A percentile compares a stretch with the other conserved stretches of the same genome.
Evolutionary conservation across 192 early-diverging fungal genomes (phyloP).

Genomic region (Mortierella antarctica): DNA sequence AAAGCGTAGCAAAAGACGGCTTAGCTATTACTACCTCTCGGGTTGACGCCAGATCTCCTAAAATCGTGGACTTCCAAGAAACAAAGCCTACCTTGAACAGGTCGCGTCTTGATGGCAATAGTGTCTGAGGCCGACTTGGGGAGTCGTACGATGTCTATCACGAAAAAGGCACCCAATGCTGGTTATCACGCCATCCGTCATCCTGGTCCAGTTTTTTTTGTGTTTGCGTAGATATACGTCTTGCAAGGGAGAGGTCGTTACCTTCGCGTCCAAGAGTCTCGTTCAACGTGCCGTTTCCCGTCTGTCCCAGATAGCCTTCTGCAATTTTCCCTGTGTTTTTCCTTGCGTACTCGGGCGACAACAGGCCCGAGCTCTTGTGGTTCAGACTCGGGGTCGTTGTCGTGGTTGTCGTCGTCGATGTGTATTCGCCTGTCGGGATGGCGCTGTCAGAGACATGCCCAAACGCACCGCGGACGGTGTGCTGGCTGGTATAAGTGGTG

Average conservation of each 20-base stretch:
- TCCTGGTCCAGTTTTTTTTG: not conserved
- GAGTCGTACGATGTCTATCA: constrained; percentile 29
- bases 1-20: not conserved
- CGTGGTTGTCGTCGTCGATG: not conserved
- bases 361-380: not conserved
- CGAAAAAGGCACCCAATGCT: not conserved
- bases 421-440: constrained; percentile 9
- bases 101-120: constrained; percentile 48
- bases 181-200: not conserved
- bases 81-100: constrained; percentile 20
- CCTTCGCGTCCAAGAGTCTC: constrained; percentile 48
- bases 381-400: not conserved
- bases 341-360: not conserved
- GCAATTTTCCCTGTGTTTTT: constrained; percentile 19
- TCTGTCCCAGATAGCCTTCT: constrained; percentile 19
- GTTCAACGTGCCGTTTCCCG: constrained; percentile 2
- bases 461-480: constrained; percentile 7
- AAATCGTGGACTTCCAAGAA: not conserved
- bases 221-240: not conserved
- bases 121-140: constrained; percentile 28
- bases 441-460: constrained; percentile 20
- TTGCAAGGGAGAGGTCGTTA: not conserved
- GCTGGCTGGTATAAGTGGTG: constrained; percentile 4
- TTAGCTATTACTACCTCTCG: not conserved
- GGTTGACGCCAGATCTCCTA: not conserved